Evolutionary conservation across 2,329 filamentous ascomycete species (phyloP), one percentile per base, ranked within the genome.

Genomic region (Diaporthe aspalathi): DNA sequence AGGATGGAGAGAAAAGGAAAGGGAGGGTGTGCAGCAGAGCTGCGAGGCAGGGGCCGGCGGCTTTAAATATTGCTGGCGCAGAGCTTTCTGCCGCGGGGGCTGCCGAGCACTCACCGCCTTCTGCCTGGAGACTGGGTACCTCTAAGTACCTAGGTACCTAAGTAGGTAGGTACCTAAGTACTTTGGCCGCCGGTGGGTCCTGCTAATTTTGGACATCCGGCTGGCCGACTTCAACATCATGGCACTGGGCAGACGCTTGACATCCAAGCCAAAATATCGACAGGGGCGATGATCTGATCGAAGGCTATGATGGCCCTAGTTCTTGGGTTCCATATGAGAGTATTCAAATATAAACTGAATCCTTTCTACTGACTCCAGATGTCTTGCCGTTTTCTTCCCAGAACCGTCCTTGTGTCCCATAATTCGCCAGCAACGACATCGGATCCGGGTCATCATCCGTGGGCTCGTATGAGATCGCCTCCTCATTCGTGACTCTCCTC

Each of bases 1-100:
- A 80, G 85, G 87, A 90, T 89, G 83, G 78, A 79, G 81, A 84
- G 81, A 75, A 80, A 81, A 86, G n/a, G n/a, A 83, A 79, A 77
- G 77, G 79, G 78, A 79, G 79, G 79, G 7, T 16, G 29, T 14
- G 65, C 50, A 69, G 70, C 67, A 2, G 0, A 60, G 70, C 57
- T 70, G 70, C 4, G 2, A 22, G 70, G 76, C 67, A 70, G 72
- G 38, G 43, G 9, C n/a, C 69, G 29, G 32, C 14, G 63, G 24
- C 40, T 8, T 63, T 76, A 66, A 71, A 74, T 76, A 75, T 50
- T n/a, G 20, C 24, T 20, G 12, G 9, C n/a, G 2, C 17, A 24
- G 20, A 49, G 11, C 35, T 38, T 63, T 35, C 57, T 63, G 57
- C 57, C 57, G 40, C 24, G 29, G 17, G 5, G 24, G n/a, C 57